Evolutionary conservation across 768 basidiomycete species (phyloP).

Genomic region (Lactarius hatsudake): DNA sequence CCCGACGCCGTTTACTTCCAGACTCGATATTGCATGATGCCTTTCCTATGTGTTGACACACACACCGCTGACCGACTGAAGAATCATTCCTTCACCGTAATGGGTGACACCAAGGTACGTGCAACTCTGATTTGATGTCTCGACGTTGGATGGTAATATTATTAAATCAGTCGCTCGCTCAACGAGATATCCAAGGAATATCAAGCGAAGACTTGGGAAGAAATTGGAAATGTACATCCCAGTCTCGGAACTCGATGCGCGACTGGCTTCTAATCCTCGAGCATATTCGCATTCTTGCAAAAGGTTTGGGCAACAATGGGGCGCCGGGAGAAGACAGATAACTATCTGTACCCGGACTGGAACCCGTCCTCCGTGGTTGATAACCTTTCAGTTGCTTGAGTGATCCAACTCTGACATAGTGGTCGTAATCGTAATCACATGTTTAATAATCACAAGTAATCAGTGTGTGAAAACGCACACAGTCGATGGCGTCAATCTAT

Average conservation of each 20-base stretch:
- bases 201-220: slow-evolving; percentile 22
- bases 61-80: slow-evolving; percentile 16
- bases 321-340: slow-evolving; percentile 6
- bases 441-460: too few relatives aligned
- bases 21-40: slow-evolving; percentile 29
- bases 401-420: fast-evolving
- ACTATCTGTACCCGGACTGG: slow-evolving; percentile 27
- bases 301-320: slow-evolving; percentile 11
- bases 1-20: slow-evolving; percentile 23
- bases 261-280: slow-evolving; percentile 12
- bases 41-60: slow-evolving; percentile 26
- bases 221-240: slow-evolving; percentile 25
- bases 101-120: slow-evolving; percentile 20
- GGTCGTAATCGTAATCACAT: too few relatives aligned
- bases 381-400: neutral
- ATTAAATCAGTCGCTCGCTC: slow-evolving; percentile 14
- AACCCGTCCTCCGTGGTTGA: slow-evolving; percentile 26
- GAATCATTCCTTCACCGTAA: slow-evolving; percentile 11
- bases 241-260: slow-evolving; percentile 17
- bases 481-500: too few relatives aligned
- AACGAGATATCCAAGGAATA: slow-evolving; percentile 28
- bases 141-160: neutral
- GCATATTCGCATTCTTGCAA: neutral
- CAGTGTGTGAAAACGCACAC: too few relatives aligned
- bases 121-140: neutral